These are phyloP conservation scores for Sequoia sempervirens DNA, from an alignment of 75 land plant genomes.

Conservation along the genomic window DNA sequence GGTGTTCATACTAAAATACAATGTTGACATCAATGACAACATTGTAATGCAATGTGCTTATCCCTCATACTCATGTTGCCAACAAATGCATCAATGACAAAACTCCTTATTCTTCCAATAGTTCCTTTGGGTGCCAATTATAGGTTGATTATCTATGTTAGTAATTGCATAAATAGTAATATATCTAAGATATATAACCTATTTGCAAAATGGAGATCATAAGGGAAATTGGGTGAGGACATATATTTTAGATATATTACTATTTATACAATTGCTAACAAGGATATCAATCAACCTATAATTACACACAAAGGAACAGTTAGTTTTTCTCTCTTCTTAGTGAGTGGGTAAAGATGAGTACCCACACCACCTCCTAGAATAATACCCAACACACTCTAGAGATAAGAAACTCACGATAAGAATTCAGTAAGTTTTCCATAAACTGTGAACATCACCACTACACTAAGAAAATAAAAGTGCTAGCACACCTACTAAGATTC, in stretches of 20 bases:
- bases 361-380: constrained; percentile 99
- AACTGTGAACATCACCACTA: neutral
- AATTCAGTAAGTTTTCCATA: neutral
- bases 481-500: too few species aligned
- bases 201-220: too few species aligned
- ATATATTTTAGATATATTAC: constrained; percentile 92
- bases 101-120: too few species aligned
- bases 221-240: constrained; percentile 98
- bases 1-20: too few species aligned
- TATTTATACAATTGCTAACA: constrained; percentile 98
- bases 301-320: constrained; percentile 99
- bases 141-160: too few species aligned
- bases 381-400: constrained; percentile 92
- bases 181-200: too few species aligned
- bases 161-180: too few species aligned
- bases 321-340: constrained; percentile 99
- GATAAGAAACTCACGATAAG: neutral
- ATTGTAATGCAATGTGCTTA: too few species aligned
- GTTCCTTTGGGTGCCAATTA: too few species aligned
- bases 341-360: constrained; percentile 89
- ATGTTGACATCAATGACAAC: too few species aligned
- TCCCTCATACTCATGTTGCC: too few species aligned
- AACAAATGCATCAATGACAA: too few species aligned
- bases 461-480: neutral
- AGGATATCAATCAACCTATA: constrained; percentile 98